phyloP scores from a whole-genome alignment of 495 filamentous ascomycete genomes.

The Trichoderma gamsii region DNA sequence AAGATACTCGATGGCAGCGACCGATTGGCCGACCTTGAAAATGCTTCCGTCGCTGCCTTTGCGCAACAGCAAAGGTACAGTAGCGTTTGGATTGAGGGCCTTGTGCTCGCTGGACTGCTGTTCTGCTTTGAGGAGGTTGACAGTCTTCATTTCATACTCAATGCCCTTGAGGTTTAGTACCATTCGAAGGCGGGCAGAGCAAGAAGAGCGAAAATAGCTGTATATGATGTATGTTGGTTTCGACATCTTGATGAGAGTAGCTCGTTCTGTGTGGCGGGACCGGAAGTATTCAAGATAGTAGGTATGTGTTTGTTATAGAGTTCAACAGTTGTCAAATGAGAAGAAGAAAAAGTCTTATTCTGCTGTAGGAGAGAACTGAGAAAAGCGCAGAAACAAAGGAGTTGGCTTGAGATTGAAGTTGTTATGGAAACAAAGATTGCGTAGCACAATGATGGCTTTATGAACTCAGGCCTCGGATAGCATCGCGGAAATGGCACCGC shows the following conservation, averaged over 20 bases:
- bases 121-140: conserved; percentile 43
- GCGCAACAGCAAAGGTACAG: conserved; percentile 46
- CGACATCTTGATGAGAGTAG: conserved; percentile 2
- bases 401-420: neutral
- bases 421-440: neutral
- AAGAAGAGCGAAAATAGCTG: conserved; percentile 52
- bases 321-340: neutral
- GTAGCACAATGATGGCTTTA: neutral
- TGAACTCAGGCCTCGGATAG: neutral
- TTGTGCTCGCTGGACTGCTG: conserved; percentile 27
- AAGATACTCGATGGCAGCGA: conserved; percentile 50
- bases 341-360: no score
- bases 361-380: no score
- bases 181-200: conserved; percentile 49
- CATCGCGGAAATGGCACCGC: neutral
- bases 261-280: neutral
- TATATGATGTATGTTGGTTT: conserved; percentile 33
- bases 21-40: conserved; percentile 44
- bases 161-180: conserved; percentile 44
- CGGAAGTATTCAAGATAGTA: neutral
- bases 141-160: conserved; percentile 34
- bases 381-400: no score
- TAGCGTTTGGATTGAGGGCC: conserved; percentile 26
- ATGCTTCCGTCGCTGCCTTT: conserved; percentile 19
- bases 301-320: neutral